Evolutionary conservation across 768 basidiomycete genomes (phyloP), one percentile per base, ranked within the genome.

Genomic region (Heimioporus sp.): DNA sequence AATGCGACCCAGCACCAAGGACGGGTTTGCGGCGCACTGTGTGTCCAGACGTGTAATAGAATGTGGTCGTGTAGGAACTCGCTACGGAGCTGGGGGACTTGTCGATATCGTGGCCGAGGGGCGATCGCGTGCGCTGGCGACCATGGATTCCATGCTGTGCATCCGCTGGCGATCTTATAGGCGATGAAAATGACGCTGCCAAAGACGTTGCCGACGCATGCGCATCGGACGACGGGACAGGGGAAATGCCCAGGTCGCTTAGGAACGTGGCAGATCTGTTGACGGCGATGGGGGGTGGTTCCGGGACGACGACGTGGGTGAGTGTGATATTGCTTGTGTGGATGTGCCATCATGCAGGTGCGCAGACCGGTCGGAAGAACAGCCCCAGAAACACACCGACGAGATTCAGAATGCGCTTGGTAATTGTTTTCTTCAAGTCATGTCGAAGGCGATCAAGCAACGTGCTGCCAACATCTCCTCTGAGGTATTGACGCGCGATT

Each of bases 181-280:
- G 92, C 91, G 0, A 78, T 92, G 28, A 76, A 71, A 43, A 74
- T 83, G 1, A 80, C 76, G 0, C 76, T 83, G 17, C 77, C 81
- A 1, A 69, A 69, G 42, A 69, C 68, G 21, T 63, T 87, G 2
- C 68, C 86, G 47, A 71, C 80, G 4, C 83, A 96, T 62, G 87
- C 90, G 0, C 93, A 96, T 64, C 95, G 93, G 94, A 94, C 92
- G 4, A 82, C 85, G 55, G 77, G 82, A 35, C 79, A 84, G 46
- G 79, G 81, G 58, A 96, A 96, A 95, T 96, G 92, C 90, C 89
- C 3, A 95, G 95, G 64, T 87, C 85, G 0, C 68, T 85, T 1
- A 92, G 93, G 8, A 96, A 95, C 60, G 91, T 92, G 21, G 89
- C 84, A 0, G 86, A 94, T 61, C 93, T 92, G 0, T 73, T 92